Percentiles rank a stretch among this genome's conserved stretches.
phyloP scores from a whole-genome alignment of 352 stramenopile genomes.

The Globisporangium megalacanthum region DNA sequence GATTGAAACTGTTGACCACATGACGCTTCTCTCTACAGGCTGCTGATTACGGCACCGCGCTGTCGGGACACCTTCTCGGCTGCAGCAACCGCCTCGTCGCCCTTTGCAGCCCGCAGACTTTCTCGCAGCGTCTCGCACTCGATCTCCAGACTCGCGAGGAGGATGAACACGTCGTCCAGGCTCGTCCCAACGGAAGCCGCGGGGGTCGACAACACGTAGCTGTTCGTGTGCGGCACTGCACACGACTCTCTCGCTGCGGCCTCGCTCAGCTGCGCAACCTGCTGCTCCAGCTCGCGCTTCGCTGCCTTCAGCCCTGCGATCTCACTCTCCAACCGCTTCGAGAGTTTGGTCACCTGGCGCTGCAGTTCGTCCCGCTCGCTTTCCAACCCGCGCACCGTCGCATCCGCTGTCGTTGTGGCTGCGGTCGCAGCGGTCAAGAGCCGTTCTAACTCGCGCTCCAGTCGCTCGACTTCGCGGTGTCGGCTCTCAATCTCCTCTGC shows the following conservation, averaged over 20 bases:
- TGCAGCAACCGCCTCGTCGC: slow-evolving; percentile 4
- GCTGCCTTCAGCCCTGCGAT: neutral
- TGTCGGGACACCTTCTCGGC: slow-evolving; percentile 14
- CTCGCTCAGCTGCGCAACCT: neutral
- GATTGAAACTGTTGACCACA: no score
- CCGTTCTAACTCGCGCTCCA: neutral
- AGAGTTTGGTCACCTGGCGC: slow-evolving; percentile 17
- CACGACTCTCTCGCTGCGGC: no score
- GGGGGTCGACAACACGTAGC: no score
- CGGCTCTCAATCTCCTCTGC: neutral
- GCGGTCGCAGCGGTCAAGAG: neutral
- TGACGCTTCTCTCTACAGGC: neutral
- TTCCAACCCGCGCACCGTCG: slow-evolving; percentile 24
- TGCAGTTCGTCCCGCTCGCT: slow-evolving; percentile 41
- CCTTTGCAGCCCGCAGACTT: slow-evolving; percentile 17
- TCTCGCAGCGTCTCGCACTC: slow-evolving; percentile 57
- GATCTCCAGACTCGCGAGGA: slow-evolving; percentile 68
- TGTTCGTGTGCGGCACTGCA: no score
- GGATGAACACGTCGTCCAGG: slow-evolving; percentile 41
- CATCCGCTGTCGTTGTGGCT: neutral
- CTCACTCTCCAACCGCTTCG: neutral
- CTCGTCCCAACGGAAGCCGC: no score
- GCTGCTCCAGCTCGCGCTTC: neutral
- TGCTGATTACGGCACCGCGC: slow-evolving; percentile 18
- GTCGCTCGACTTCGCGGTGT: neutral